Conservation (phyloP, 306 rosid species). For the Mimosa bimucronata region DNA sequence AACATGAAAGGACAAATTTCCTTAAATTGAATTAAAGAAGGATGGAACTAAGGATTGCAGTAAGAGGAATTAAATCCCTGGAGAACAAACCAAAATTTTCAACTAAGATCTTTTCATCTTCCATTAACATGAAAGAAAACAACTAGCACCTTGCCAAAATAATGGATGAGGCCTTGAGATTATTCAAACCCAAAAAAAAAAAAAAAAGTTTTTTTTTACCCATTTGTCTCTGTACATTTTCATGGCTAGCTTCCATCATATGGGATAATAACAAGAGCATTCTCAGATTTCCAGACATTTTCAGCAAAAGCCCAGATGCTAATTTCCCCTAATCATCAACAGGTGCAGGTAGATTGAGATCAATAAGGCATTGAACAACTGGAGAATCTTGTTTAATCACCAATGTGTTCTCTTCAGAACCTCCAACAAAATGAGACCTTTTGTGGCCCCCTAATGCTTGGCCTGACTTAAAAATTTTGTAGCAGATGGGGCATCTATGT, state of each 20-base stretch:
- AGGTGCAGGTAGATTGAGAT: slow-evolving; percentile 95
- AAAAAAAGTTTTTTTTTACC: slow-evolving; percentile 21
- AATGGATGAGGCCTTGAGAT: slow-evolving; percentile 43
- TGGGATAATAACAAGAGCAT: slow-evolving; percentile 31
- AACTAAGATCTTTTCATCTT: slow-evolving; percentile 34
- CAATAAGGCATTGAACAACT: slow-evolving; percentile 59
- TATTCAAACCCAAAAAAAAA: slow-evolving; percentile 4
- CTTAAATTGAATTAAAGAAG: slow-evolving; percentile 18
- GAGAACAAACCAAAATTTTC: slow-evolving; percentile 19
- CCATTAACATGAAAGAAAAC: slow-evolving; percentile 49
- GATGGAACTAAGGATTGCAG: neutral
- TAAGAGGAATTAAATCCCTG: neutral
- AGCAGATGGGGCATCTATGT: slow-evolving; percentile 89
- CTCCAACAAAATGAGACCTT: slow-evolving; percentile 92
- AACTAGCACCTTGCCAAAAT: slow-evolving; percentile 43
- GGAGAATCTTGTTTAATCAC: slow-evolving; percentile 55
- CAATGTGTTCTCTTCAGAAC: slow-evolving; percentile 60
- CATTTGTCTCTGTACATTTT: slow-evolving; percentile 61
- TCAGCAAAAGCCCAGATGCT: slow-evolving; percentile 42
- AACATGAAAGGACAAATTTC: slow-evolving; percentile 30
- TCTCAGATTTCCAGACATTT: slow-evolving; percentile 38
- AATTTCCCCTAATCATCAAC: slow-evolving; percentile 61
- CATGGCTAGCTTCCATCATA: slow-evolving; percentile 40
- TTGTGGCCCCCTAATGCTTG: slow-evolving; percentile 99
- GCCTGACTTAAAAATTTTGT: slow-evolving; percentile 77